phyloP scores from a whole-genome alignment of 768 basidiomycete genomes.

The Termitomyces sp. region DNA sequence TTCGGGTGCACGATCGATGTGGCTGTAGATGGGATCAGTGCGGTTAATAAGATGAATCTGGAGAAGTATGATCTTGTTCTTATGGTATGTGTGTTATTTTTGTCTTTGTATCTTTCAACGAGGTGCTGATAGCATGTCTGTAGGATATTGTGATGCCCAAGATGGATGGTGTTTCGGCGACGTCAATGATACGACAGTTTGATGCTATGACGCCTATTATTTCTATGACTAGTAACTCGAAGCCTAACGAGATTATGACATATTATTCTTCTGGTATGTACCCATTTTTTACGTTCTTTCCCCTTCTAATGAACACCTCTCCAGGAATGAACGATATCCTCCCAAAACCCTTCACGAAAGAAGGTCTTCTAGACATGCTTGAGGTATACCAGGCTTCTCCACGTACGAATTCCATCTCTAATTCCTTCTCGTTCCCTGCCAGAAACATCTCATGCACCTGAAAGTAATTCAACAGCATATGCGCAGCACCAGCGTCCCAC shows the following conservation, averaged over 20 bases:
- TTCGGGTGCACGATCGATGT: slow-evolving; percentile 94
- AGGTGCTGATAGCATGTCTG: neutral
- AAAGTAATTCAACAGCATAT: slow-evolving; percentile 81
- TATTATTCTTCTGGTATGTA: slow-evolving; percentile 69
- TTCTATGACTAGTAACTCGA: slow-evolving; percentile 95
- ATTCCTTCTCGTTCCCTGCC: slow-evolving; percentile 1
- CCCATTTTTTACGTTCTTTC: neutral
- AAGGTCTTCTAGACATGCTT: slow-evolving; percentile 85
- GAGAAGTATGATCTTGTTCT: slow-evolving; percentile 94
- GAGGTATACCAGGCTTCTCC: slow-evolving; percentile 45
- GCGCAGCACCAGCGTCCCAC: slow-evolving; percentile 38
- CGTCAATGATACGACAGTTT: slow-evolving; percentile 90
- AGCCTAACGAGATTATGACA: slow-evolving; percentile 88
- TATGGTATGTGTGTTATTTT: slow-evolving; percentile 60
- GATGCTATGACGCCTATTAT: slow-evolving; percentile 96
- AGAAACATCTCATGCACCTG: slow-evolving; percentile 87
- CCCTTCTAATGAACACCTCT: neutral
- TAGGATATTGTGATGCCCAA: slow-evolving; percentile 96
- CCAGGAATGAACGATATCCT: slow-evolving; percentile 95
- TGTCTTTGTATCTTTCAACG: neutral
- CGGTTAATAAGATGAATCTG: slow-evolving; percentile 94
- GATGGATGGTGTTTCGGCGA: slow-evolving; percentile 84
- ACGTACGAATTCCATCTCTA: neutral
- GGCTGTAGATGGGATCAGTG: slow-evolving; percentile 87
- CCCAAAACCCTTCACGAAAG: slow-evolving; percentile 96